Evolutionary conservation across 2,329 filamentous ascomycete species (phyloP), one percentile per base, ranked within the genome.

Genomic region (Alternaria gaisen): DNA sequence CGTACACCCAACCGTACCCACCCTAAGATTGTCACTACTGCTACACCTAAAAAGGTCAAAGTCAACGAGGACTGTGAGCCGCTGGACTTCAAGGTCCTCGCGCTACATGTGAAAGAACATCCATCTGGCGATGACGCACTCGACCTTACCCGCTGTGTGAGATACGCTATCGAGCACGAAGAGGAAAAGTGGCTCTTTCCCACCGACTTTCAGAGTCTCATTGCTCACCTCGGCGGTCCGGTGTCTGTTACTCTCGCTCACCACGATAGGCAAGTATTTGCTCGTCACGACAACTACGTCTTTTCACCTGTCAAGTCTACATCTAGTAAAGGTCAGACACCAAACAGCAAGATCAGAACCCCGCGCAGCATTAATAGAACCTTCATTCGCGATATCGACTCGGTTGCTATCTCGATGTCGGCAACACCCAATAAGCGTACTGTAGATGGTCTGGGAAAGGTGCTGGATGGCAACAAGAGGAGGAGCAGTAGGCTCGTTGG

Each of bases 121-220:
- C 74, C 73, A 5, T 51, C 51, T 0, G 70, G 68, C 4, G 11
- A 54, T 24, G 74, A 76, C 42, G 72, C 72, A 1, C 66, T 76
- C 5, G 74, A 77, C 22, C 65, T 77, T 20, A 66, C 71, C 1
- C 69, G 71, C 16, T 72, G 69, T 38, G 65, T 76, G 3, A n/a
- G 61, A 11, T 68, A 74, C 42, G 61, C 65, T 40, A 2, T 72
- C 4, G 42, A 66, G 11, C 59, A 76, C 32, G 51, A 54, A 5
- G 42, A 71, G 2, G 70, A 75, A 42, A 26, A 59, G 9, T 76
- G 72, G 72, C 41, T 61, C 3, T 76, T 71, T 16, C 74, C 72
- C 3, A 55, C 41, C 0, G 70, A 76, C 22, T 75, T 69, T 34
- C 44, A 48, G 2, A 22, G 43, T 1, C 53, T 76, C 22, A 53